Conservation (phyloP, 345 rosid genomes). For the Laguncularia racemosa region DNA sequence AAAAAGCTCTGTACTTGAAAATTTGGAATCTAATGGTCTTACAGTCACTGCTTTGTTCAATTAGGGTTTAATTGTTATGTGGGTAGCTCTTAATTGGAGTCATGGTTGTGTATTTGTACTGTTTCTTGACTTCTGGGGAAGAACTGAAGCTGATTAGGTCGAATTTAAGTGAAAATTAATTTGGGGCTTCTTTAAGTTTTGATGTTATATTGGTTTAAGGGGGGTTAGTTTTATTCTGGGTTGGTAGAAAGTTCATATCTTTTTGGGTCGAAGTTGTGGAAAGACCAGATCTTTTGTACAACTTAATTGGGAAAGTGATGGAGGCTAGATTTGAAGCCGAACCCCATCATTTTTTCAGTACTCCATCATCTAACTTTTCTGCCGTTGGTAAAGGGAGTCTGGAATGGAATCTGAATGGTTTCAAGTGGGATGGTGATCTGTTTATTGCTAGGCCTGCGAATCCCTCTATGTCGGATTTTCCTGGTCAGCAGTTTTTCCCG, state of each 20-base stretch:
- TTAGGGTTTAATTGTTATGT: constrained; percentile 31
- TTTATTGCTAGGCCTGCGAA: constrained; percentile 68
- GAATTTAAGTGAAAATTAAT: constrained; percentile 8
- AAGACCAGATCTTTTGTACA: constrained; percentile 14
- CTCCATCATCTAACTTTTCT: constrained; percentile 34
- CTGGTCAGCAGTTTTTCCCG: constrained; percentile 55
- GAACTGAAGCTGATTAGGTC: constrained; percentile 55
- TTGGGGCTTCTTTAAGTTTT: constrained; percentile 18
- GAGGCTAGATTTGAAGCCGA: constrained; percentile 52
- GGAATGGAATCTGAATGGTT: constrained; percentile 92
- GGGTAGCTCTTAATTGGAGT: constrained; percentile 55
- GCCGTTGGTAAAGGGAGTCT: constrained; percentile 55
- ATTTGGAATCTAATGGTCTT: neutral
- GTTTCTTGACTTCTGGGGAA: constrained; percentile 67
- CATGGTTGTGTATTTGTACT: constrained; percentile 55
- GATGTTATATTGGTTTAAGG: constrained; percentile 30
- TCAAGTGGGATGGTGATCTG: constrained; percentile 99
- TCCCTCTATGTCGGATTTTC: constrained; percentile 29
- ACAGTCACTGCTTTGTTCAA: constrained; percentile 8
- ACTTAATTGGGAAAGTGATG: constrained; percentile 33
- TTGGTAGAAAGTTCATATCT: neutral
- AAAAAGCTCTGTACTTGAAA: no score
- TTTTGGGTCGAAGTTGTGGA: constrained; percentile 11
- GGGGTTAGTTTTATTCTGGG: constrained; percentile 2
- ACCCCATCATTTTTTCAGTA: constrained; percentile 45